Evolutionary conservation across 1,139 yeast genomes (phyloP).

Genomic region (Blastobotrys arbuscula): DNA sequence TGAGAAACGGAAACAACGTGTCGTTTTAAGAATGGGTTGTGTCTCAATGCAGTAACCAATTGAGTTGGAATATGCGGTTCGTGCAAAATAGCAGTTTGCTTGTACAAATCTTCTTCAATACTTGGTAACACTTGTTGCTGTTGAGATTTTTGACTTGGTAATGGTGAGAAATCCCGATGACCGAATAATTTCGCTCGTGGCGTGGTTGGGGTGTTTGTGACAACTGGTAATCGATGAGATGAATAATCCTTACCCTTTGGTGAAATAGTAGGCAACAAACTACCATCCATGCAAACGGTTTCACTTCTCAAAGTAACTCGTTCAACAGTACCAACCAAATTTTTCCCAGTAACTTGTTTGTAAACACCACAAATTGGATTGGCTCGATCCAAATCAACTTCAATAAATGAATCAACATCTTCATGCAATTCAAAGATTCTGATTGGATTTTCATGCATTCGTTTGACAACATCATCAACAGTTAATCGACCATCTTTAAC

Average conservation of each 20-base stretch:
- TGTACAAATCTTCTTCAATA: background rate
- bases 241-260: slow-evolving; percentile 46
- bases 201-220: slow-evolving; percentile 12
- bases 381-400: slow-evolving; percentile 72
- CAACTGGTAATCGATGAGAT: slow-evolving; percentile 20
- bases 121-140: slow-evolving; percentile 21
- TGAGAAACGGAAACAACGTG: slow-evolving; percentile 85
- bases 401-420: slow-evolving; percentile 67
- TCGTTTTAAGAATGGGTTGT: slow-evolving; percentile 85
- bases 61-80: slow-evolving; percentile 73
- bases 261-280: slow-evolving; percentile 49
- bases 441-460: slow-evolving; percentile 79
- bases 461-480: slow-evolving; percentile 61
- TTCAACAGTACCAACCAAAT: slow-evolving; percentile 74
- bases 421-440: slow-evolving; percentile 78
- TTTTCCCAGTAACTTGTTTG: slow-evolving; percentile 44
- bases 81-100: slow-evolving; percentile 26
- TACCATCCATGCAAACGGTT: slow-evolving; percentile 82
- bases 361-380: slow-evolving; percentile 34
- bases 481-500: slow-evolving; percentile 70
- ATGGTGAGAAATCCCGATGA: slow-evolving; percentile 7
- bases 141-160: slow-evolving; percentile 32
- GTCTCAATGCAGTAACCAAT: slow-evolving; percentile 56
- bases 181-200: slow-evolving; percentile 5
- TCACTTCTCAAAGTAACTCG: slow-evolving; percentile 75